Evolutionary conservation across 1,284 basidiomycete species (phyloP), one percentile per base, ranked within the genome.

Genomic region (Phellinidium pouzarii): DNA sequence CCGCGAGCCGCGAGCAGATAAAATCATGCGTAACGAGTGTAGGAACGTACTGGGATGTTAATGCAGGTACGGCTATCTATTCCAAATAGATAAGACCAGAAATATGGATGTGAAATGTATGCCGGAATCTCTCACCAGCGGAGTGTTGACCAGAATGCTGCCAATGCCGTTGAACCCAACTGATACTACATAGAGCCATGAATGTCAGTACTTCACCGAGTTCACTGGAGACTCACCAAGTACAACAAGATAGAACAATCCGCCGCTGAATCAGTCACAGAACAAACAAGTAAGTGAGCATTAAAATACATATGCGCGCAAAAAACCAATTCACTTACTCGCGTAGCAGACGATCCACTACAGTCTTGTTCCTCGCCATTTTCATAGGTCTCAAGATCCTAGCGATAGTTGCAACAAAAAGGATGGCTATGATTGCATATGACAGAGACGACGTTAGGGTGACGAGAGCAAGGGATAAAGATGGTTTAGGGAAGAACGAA

Each of bases 1-100:
- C 31, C n/a, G n/a, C n/a, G n/a, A n/a, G n/a, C 31, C 31, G 31
- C 3, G 3, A 34, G 7, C 31, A 34, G 31, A 19, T 25, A 25
- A 17, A 11, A 8, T 4, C 3, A 14, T 29, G 53, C 19, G 31
- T 12, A 43, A 19, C 7, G 25, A 40, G n/a, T 22, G 17, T 44
- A 17, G 2, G 2, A 19, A 44, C 59, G 42, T 50, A 63, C 62
- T 62, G 61, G 6, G 61, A 64, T 41, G 61, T 59, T 5, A 65
- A 54, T 14, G 61, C 61, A 6, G 62, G 60, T 1, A 60, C 34
- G 1, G 59, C 57, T 19, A 62, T 48, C 64, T 64, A 34, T 12
- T 17, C 17, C 40, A 19, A 14, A 2, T 17, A 7, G 2, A 23
- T 23, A 3, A 44, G n/a, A n/a, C n/a, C n/a, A n/a, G n/a, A n/a